A percentile compares a stretch with the other conserved stretches of the same genome.
Conservation (phyloP, 305 asterid species). For the Euphrasia arctica region DNA sequence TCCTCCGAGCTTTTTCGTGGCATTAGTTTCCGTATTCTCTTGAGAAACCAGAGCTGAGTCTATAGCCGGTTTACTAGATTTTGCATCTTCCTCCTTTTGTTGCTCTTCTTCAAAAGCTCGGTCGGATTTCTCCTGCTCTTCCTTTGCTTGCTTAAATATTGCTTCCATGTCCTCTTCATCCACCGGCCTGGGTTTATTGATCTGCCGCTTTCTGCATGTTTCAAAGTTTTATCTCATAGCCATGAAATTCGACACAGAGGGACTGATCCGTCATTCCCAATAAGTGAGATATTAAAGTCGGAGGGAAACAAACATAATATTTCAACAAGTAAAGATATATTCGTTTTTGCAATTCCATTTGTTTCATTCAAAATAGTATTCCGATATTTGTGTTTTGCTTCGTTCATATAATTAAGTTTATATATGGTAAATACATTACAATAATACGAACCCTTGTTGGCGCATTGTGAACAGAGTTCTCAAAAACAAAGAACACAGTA, state of each 20-base stretch:
- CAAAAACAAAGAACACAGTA: background rate
- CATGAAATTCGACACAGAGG: background rate
- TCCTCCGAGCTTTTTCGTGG: constrained; percentile 36
- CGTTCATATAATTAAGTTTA: no score
- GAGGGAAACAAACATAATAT: no score
- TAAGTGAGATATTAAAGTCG: no score
- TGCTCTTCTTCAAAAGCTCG: constrained; percentile 63
- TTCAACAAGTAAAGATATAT: no score
- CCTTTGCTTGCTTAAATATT: constrained; percentile 73
- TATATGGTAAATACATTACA: no score
- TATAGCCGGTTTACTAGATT: constrained; percentile 32
- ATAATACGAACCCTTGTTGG: background rate
- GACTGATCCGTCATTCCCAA: no score
- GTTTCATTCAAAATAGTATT: no score
- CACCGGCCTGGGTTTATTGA: constrained; percentile 83
- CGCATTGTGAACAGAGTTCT: background rate
- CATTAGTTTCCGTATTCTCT: constrained; percentile 24
- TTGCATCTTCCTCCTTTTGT: constrained; percentile 38
- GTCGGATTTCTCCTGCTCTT: constrained; percentile 81
- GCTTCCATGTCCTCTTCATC: constrained; percentile 66
- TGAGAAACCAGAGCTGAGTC: constrained; percentile 32
- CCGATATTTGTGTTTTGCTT: no score
- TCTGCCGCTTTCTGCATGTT: constrained; percentile 72
- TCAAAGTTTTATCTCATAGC: background rate
- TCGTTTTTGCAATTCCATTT: no score